phyloP scores from a whole-genome alignment of 306 rosid species.

The Lupinus albus region DNA sequence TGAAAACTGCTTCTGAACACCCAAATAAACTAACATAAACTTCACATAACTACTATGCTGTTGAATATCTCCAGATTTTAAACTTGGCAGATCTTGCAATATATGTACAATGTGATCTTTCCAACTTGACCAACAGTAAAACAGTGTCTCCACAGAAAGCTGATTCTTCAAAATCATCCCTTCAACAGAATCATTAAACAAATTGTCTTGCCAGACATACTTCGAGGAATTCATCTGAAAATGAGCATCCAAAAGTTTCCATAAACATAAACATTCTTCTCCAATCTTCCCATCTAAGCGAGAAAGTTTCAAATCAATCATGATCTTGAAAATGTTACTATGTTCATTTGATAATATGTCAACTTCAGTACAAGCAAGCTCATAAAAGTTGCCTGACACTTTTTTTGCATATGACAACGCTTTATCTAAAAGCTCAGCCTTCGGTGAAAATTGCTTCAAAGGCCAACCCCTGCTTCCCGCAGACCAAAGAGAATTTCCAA shows the following conservation, averaged over 20 bases:
- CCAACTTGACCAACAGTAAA: conserved; percentile 74
- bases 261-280: conserved; percentile 61
- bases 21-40: conserved; percentile 63
- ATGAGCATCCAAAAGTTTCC: conserved; percentile 70
- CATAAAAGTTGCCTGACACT: conserved; percentile 40
- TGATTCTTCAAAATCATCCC: conserved; percentile 37
- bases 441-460: conserved; percentile 49
- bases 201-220: conserved; percentile 50
- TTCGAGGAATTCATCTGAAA: conserved; percentile 40
- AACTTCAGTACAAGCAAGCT: conserved; percentile 51
- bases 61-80: conserved; percentile 40
- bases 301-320: conserved; percentile 49
- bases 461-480: conserved; percentile 75
- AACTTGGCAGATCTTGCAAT: conserved; percentile 45
- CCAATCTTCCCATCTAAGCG: conserved; percentile 40
- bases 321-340: conserved; percentile 8
- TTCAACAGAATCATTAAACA: conserved; percentile 42
- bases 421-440: conserved; percentile 53
- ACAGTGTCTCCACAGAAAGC: conserved; percentile 58
- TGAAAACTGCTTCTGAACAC: conserved; percentile 48
- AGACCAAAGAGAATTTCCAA: conserved; percentile 69
- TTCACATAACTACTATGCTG: conserved; percentile 39
- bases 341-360: conserved; percentile 49
- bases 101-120: conserved; percentile 50
- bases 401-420: conserved; percentile 57